A percentile compares a stretch with the other conserved stretches of the same genome.
These are phyloP conservation scores for Ephemerocybe angulata DNA, from an alignment of 768 basidiomycete genomes.

Conservation along the genomic window DNA sequence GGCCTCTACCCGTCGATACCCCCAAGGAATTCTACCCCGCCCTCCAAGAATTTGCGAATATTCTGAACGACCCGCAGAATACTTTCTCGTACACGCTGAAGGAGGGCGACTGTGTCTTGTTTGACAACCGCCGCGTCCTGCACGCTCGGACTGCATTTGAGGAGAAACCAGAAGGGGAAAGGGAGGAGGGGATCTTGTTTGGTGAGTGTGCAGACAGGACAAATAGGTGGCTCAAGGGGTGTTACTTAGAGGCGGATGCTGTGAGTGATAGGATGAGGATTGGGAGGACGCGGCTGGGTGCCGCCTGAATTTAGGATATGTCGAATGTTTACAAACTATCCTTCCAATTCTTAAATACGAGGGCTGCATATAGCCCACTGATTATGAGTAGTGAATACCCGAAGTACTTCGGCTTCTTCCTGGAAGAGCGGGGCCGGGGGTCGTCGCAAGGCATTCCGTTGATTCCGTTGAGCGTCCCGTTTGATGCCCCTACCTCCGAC, in stretches of 20 bases:
- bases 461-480: too few species aligned
- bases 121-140: constrained; percentile 87
- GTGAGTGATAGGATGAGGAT: constrained; percentile 59
- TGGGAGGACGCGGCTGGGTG: constrained; percentile 36
- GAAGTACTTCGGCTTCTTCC: too few species aligned
- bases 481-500: too few species aligned
- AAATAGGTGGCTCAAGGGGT: constrained; percentile 89
- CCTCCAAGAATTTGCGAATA: constrained; percentile 53
- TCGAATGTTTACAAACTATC: too few species aligned
- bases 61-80: constrained; percentile 50
- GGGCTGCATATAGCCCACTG: too few species aligned
- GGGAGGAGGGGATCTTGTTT: constrained; percentile 10
- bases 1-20: constrained; percentile 58
- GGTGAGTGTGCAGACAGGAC: constrained; percentile 40
- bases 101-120: constrained; percentile 85
- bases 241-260: constrained; percentile 67
- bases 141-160: constrained; percentile 85
- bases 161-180: constrained; percentile 28
- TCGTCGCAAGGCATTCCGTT: too few species aligned
- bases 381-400: too few species aligned
- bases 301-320: too few species aligned
- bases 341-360: too few species aligned
- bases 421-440: too few species aligned
- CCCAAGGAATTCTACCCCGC: constrained; percentile 59
- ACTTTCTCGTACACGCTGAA: constrained; percentile 61